Evolutionary conservation across 2,329 filamentous ascomycete genomes (phyloP).

Genomic region (Nothopassalora personata): DNA sequence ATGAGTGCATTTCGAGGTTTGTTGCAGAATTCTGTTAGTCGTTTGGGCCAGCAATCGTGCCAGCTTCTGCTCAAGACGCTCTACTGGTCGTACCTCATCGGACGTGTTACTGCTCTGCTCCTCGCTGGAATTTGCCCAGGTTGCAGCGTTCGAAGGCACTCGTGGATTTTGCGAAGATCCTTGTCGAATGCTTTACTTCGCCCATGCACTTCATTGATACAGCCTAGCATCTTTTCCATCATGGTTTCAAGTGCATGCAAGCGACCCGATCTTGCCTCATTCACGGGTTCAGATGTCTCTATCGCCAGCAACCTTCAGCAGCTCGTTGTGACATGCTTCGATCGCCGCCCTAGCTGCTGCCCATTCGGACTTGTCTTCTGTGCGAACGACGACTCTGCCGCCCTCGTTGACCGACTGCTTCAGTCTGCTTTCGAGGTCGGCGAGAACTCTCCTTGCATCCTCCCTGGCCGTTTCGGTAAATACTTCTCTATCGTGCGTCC

Average conservation of each 20-base stretch:
- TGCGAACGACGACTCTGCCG: conserved; percentile 35
- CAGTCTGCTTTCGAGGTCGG: conserved; percentile 49
- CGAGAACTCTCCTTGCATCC: conserved; percentile 52
- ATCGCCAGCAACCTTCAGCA: neutral
- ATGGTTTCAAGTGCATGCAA: neutral
- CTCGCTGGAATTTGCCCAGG: neutral
- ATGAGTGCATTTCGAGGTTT: neutral
- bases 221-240: neutral
- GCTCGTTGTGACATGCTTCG: conserved; percentile 18
- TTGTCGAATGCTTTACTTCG: neutral
- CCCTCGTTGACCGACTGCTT: conserved; percentile 43
- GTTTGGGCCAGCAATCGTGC: neutral
- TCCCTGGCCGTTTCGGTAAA: conserved; percentile 53
- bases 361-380: conserved; percentile 37
- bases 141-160: neutral
- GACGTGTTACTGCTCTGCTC: neutral
- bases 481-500: conserved; percentile 49
- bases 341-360: conserved; percentile 42
- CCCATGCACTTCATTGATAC: neutral
- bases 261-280: neutral
- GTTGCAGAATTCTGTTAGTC: neutral
- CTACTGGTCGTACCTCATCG: neutral
- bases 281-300: neutral
- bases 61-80: neutral
- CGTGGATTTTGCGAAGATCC: neutral